These are phyloP conservation scores for Trichoderma orchidacearum DNA, from an alignment of 495 filamentous ascomycete genomes.

Conservation along the genomic window DNA sequence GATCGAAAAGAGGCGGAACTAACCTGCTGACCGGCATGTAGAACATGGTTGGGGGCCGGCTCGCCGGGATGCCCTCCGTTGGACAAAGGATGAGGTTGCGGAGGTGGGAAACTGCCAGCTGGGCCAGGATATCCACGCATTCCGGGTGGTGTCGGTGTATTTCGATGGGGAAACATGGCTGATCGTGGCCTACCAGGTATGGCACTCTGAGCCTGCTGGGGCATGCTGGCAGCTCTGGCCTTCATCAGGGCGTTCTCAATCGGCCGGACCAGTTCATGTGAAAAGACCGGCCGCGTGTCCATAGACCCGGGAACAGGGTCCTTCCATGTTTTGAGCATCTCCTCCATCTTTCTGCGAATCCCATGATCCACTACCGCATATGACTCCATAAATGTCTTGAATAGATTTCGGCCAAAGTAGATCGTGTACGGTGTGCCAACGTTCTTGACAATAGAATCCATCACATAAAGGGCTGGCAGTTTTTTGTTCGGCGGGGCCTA, in stretches of 20 bases:
- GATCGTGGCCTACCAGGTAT: conserved; percentile 38
- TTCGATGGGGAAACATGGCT: conserved; percentile 41
- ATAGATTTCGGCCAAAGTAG: conserved; percentile 84
- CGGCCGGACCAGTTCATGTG: conserved; percentile 64
- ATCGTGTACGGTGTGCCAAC: conserved; percentile 94
- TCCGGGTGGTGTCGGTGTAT: conserved; percentile 52
- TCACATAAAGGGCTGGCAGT: conserved; percentile 88
- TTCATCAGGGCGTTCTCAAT: conserved; percentile 93
- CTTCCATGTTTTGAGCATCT: conserved; percentile 98
- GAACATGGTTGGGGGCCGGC: not conserved
- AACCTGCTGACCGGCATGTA: not conserved
- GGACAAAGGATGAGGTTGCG: not conserved
- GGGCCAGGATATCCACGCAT: conserved; percentile 8
- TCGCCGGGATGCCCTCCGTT: conserved; percentile 2
- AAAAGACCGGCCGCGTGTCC: conserved; percentile 78
- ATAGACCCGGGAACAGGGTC: conserved; percentile 86
- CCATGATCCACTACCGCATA: conserved; percentile 72
- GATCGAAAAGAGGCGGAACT: not conserved
- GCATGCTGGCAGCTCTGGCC: conserved; percentile 56
- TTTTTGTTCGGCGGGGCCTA: conserved; percentile 79
- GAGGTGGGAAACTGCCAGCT: not conserved
- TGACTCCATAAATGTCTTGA: conserved; percentile 88
- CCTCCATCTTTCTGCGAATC: conserved; percentile 82
- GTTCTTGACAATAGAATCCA: conserved; percentile 97
- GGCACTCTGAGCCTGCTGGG: conserved; percentile 45